Evolutionary conservation across 164 flowering plant genomes (phyloP), one percentile per base, ranked within the genome.

Genomic region (Cinnamomum micranthum): DNA sequence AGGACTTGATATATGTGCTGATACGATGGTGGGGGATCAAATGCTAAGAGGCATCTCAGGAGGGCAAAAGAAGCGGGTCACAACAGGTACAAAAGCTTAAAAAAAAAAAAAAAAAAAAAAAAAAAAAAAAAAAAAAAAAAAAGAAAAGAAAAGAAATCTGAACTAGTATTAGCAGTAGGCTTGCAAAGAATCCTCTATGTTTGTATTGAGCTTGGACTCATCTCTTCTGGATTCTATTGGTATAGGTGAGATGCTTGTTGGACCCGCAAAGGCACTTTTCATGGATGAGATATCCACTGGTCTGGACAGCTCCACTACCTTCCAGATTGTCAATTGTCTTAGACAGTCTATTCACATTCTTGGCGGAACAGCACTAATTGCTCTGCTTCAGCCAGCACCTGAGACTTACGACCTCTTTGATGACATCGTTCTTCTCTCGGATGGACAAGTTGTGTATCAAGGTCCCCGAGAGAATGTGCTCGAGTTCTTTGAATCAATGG

Each of bases 331-430:
- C 76, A 89, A 89, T 64, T 84, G 86, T 27, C 50, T 92, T 1
- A 77, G 76, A 78, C 89, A 92, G 68, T 65, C 73, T 6, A 79
- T 88, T 58, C 94, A 89, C 78, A 81, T 89, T 63, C 80, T 89
- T 22, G 72, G 85, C 13, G 89, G 86, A 70, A 90, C 92, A 4
- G 88, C 89, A 17, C 17, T 92, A 51, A 88, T 92, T 52, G 88
- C 97, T 12, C 91, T 92, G 68, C 86, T 92, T 35, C 97, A 90
- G 78, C 97, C 97, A 9, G 90, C 97, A 6, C 97, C 93, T 1
- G 97, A 92, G 81, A 89, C 91, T 19, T 92, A 84, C 33, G 77
- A 89, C 63, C 88, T 91, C 23, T 92, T 92, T 59, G 93, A 90
- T 75, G 97, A 90, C 75, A 86, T 92, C 59, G 81, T 92, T 50